These are phyloP conservation scores for Rhinocladiella similis DNA, from an alignment of 2,329 filamentous ascomycete species.

Conservation along the genomic window DNA sequence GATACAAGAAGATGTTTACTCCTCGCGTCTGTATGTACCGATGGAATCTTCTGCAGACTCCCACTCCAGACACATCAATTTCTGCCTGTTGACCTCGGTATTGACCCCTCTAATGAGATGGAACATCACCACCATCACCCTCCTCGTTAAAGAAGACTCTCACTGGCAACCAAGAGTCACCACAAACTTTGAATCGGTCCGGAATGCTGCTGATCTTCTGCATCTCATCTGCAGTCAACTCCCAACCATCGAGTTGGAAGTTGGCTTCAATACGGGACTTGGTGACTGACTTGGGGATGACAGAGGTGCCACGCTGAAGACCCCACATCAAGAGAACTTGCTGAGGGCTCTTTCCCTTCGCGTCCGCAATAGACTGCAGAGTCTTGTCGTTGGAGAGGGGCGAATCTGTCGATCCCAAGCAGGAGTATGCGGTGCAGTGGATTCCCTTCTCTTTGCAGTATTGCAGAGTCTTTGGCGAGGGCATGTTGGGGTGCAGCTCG, in stretches of 20 bases:
- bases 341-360: slow-evolving; percentile 46
- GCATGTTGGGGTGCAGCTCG: slow-evolving; percentile 78
- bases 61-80: not conserved
- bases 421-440: slow-evolving; percentile 65
- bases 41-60: not conserved
- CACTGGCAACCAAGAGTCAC: slow-evolving; percentile 60
- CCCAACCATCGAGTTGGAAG: slow-evolving; percentile 73
- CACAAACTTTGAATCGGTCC: slow-evolving; percentile 81
- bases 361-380: slow-evolving; percentile 28
- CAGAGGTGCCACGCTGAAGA: slow-evolving; percentile 71
- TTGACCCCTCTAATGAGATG: slow-evolving; percentile 16
- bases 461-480: slow-evolving; percentile 74
- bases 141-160: slow-evolving; percentile 68
- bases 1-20: not conserved
- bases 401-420: slow-evolving; percentile 70
- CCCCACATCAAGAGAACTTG: slow-evolving; percentile 81
- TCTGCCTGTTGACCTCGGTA: not conserved
- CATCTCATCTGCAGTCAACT: slow-evolving; percentile 71
- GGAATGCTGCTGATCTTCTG: slow-evolving; percentile 65
- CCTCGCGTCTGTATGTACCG: not conserved
- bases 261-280: slow-evolving; percentile 73
- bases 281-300: slow-evolving; percentile 83
- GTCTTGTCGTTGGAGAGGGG: slow-evolving; percentile 59
- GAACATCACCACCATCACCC: slow-evolving; percentile 22
- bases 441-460: slow-evolving; percentile 74